phyloP scores from a whole-genome alignment of 2,329 filamentous ascomycete species.

The Beauveria medogensis region DNA sequence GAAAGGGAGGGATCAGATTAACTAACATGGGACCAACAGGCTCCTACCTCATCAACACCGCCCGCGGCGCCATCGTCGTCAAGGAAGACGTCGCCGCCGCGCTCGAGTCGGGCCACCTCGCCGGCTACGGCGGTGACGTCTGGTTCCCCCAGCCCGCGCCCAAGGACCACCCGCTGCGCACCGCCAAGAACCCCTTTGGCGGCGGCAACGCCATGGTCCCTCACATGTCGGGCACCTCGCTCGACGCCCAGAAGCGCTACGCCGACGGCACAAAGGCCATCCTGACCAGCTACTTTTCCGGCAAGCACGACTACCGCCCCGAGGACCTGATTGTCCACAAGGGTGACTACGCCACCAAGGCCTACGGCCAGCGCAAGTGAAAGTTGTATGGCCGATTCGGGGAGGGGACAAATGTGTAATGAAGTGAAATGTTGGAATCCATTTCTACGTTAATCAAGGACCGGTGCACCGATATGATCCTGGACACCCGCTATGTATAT shows the following conservation, averaged over 20 bases:
- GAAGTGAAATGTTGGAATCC: not conserved
- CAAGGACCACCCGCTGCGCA: conserved; percentile 84
- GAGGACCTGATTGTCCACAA: conserved; percentile 85
- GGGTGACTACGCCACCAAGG: conserved; percentile 91
- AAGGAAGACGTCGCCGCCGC: conserved; percentile 98
- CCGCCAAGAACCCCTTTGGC: conserved; percentile 88
- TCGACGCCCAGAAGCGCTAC: conserved; percentile 93
- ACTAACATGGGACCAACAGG: conserved; percentile 36
- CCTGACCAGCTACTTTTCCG: conserved; percentile 81
- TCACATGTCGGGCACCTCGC: conserved; percentile 98
- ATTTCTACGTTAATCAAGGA: not conserved
- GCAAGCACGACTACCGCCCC: conserved; percentile 77
- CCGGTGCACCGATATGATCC: conserved; percentile 7
- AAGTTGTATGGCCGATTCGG: not conserved
- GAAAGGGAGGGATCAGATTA: too few species aligned
- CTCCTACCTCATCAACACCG: conserved; percentile 97
- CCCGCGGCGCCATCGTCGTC: conserved; percentile 96
- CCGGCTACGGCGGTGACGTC: conserved; percentile 80
- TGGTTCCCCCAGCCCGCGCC: conserved; percentile 98
- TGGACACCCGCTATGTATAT: conserved; percentile 8
- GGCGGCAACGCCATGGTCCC: conserved; percentile 98
- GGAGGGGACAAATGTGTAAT: not conserved
- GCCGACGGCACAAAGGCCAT: conserved; percentile 83
- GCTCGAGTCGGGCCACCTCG: conserved; percentile 82
- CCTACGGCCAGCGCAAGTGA: conserved; percentile 69